A percentile compares a stretch with the other conserved stretches of the same genome.
Conservation (phyloP, 257 asterid genomes). For the Echites panduratus region DNA sequence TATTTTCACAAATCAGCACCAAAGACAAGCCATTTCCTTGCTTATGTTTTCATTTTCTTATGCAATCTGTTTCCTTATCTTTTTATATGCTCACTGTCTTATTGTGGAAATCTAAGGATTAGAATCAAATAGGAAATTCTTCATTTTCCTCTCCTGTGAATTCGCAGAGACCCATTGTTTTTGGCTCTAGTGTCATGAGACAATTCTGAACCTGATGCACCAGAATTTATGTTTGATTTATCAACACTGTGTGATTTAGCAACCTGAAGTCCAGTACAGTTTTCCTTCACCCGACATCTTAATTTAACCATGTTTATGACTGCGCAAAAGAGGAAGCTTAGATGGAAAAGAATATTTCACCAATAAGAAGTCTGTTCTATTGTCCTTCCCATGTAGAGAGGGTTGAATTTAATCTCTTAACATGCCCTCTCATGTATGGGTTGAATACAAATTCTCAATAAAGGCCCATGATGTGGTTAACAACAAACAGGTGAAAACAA, state of each 20-base stretch:
- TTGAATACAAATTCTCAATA: too few relatives aligned
- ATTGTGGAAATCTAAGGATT: background rate
- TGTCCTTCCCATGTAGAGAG: background rate
- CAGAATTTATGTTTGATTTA: background rate
- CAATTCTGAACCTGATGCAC: background rate
- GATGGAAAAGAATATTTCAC: background rate
- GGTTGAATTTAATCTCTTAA: too few relatives aligned
- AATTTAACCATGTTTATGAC: background rate
- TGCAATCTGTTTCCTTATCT: background rate
- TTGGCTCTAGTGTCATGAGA: background rate
- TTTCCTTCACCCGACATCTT: background rate
- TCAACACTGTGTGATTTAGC: background rate
- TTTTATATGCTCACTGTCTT: background rate
- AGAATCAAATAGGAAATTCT: background rate
- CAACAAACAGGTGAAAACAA: too few relatives aligned
- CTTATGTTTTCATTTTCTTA: background rate
- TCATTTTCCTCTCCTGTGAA: background rate
- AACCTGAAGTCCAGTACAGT: background rate
- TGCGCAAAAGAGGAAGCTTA: background rate
- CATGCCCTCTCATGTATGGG: too few relatives aligned
- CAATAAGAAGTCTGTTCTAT: background rate
- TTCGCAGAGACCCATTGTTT: constrained; percentile 4
- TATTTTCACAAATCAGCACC: background rate
- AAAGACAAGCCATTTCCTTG: background rate
- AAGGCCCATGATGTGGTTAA: too few relatives aligned